phyloP scores from a whole-genome alignment of 2,329 filamentous ascomycete species.

The Alternaria brassicicola region DNA sequence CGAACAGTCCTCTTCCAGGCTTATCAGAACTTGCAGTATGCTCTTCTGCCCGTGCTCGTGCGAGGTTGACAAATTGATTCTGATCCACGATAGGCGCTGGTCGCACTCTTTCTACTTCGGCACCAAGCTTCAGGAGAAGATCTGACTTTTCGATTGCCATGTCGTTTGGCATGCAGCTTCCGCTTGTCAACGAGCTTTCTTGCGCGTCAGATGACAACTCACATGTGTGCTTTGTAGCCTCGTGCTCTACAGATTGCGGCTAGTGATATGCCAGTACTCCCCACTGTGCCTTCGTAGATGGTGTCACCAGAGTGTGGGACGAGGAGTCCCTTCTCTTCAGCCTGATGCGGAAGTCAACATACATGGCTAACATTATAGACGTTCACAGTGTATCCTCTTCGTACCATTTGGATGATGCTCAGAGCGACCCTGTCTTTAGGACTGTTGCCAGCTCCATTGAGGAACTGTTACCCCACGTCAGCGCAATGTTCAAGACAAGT shows the following conservation, averaged over 20 bases:
- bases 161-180: conserved; percentile 89
- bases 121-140: conserved; percentile 86
- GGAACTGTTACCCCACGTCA: conserved; percentile 59
- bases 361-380: not conserved
- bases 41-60: conserved; percentile 74
- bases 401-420: conserved; percentile 75
- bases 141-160: conserved; percentile 87
- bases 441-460: conserved; percentile 92
- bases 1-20: conserved; percentile 83
- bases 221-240: conserved; percentile 92
- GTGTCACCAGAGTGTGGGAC: conserved; percentile 84
- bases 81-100: conserved; percentile 94
- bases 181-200: conserved; percentile 13
- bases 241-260: conserved; percentile 85
- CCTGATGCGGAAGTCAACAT: conserved; percentile 52
- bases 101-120: conserved; percentile 86
- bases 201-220: conserved; percentile 31
- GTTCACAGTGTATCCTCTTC: not conserved
- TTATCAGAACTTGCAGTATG: conserved; percentile 67
- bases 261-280: conserved; percentile 93
- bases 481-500: not conserved
- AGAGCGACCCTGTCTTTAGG: conserved; percentile 96
- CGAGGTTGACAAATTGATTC: conserved; percentile 92
- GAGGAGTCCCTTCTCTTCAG: conserved; percentile 78
- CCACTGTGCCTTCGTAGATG: conserved; percentile 96